phyloP scores from a whole-genome alignment of 345 rosid species.

The Rhizophora mangle region DNA sequence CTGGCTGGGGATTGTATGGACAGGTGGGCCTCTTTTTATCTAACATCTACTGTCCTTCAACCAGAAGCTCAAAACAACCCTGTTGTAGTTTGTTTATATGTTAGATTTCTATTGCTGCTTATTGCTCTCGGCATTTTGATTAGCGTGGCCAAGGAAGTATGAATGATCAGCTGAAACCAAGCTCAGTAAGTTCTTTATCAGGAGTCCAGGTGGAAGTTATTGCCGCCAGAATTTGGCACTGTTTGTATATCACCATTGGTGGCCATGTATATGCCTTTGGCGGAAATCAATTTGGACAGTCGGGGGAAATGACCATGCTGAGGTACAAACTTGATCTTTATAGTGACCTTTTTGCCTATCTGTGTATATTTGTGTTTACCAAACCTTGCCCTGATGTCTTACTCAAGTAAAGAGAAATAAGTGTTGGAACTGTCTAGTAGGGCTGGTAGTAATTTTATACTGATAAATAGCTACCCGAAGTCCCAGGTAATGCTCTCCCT shows the following conservation, averaged over 20 bases:
- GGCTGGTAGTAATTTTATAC: no score
- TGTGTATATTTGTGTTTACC: not conserved
- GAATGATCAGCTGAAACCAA: no score
- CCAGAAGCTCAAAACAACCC: no score
- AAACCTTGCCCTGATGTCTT: not conserved
- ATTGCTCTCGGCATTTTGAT: not conserved
- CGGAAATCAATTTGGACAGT: conserved; percentile 89
- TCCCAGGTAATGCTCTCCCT: no score
- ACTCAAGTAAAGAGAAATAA: not conserved
- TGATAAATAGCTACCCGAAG: no score
- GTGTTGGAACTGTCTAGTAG: no score
- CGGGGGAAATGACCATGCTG: conserved; percentile 69
- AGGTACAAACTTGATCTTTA: conserved; percentile 37
- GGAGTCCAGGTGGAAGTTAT: no score
- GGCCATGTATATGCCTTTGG: conserved; percentile 70
- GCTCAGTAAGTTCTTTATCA: no score
- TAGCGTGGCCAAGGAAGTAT: no score
- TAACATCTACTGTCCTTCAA: not conserved
- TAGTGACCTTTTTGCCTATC: not conserved
- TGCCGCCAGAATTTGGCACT: conserved; percentile 53
- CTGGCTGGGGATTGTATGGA: conserved; percentile 93
- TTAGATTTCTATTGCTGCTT: no score
- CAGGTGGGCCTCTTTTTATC: conserved; percentile 46
- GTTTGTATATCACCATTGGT: conserved; percentile 51
- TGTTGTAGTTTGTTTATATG: no score